Conservation (phyloP, 1,284 basidiomycete genomes). For the Malassezia vespertilionis region DNA sequence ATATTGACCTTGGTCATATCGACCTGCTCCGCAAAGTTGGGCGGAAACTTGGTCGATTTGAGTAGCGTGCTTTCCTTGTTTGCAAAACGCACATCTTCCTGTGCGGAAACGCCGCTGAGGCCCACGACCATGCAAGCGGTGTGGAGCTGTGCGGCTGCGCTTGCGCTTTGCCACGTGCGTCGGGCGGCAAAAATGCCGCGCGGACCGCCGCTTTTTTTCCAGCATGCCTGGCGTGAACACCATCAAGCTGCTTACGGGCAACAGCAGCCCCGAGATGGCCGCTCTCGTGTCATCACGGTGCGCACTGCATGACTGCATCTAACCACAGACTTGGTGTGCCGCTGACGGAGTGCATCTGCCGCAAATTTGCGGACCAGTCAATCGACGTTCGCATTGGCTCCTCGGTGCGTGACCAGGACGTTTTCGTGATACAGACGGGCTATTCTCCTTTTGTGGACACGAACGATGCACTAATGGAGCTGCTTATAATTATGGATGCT, state of each 20-base stretch:
- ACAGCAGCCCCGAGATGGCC: constrained; percentile 94
- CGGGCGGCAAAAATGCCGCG: not conserved
- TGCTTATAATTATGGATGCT: constrained; percentile 77
- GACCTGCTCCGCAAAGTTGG: constrained; percentile 60
- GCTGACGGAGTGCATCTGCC: constrained; percentile 78
- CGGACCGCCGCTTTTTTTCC: not conserved
- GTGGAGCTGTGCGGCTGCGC: not conserved
- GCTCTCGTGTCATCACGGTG: constrained; percentile 86
- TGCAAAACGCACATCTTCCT: constrained; percentile 60
- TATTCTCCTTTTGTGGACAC: constrained; percentile 40
- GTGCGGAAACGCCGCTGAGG: constrained; percentile 22
- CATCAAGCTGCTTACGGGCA: constrained; percentile 84
- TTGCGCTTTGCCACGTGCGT: not conserved
- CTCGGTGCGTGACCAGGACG: constrained; percentile 78
- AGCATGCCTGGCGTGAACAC: constrained; percentile 51
- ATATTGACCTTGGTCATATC: constrained; percentile 91
- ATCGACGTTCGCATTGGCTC: constrained; percentile 60
- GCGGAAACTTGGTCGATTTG: constrained; percentile 73
- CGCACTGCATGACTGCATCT: constrained; percentile 46
- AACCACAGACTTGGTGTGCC: constrained; percentile 68
- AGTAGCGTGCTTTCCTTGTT: constrained; percentile 87
- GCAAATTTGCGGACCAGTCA: constrained; percentile 81
- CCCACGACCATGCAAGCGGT: constrained; percentile 2
- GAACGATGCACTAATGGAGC: constrained; percentile 52
- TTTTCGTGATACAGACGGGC: constrained; percentile 44